phyloP scores from a whole-genome alignment of 768 basidiomycete species.

The Dacryopinax spathularia region DNA sequence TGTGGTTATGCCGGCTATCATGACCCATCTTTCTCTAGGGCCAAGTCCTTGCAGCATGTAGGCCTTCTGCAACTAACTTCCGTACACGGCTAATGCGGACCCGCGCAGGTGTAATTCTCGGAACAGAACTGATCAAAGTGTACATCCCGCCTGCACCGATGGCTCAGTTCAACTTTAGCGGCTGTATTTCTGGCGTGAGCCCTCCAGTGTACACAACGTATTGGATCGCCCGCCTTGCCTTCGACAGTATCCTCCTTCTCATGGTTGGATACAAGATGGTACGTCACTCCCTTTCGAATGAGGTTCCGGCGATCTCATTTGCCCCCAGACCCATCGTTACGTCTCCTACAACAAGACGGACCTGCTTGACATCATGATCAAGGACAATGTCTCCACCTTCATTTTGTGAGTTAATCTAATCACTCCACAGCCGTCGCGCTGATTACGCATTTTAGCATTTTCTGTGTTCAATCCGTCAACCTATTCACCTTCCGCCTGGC shows the following conservation, averaged over 20 bases:
- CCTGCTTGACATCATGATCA: constrained; percentile 3
- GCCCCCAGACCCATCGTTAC: neutral
- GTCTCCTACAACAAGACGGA: constrained; percentile 1
- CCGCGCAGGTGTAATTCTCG: neutral
- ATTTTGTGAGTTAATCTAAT: neutral
- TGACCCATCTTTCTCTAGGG: no score
- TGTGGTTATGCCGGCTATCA: neutral
- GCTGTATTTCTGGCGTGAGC: neutral
- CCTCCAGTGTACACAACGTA: neutral
- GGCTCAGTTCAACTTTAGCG: neutral
- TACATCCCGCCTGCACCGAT: neutral
- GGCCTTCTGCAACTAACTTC: neutral
- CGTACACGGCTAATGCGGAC: neutral
- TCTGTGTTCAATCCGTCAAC: constrained; percentile 1
- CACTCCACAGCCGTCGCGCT: neutral
- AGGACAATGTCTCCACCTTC: constrained; percentile 3
- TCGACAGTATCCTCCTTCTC: neutral
- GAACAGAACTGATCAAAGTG: neutral
- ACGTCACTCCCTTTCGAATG: neutral
- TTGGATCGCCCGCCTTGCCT: neutral
- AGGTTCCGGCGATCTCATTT: neutral
- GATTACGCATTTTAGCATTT: neutral
- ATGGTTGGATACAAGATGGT: constrained; percentile 3
- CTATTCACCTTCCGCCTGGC: neutral
- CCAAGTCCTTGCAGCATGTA: neutral